Percentiles rank a stretch among this genome's conserved stretches.
Conservation (phyloP, 805 yeast species). For the Candida silvicultrix region DNA sequence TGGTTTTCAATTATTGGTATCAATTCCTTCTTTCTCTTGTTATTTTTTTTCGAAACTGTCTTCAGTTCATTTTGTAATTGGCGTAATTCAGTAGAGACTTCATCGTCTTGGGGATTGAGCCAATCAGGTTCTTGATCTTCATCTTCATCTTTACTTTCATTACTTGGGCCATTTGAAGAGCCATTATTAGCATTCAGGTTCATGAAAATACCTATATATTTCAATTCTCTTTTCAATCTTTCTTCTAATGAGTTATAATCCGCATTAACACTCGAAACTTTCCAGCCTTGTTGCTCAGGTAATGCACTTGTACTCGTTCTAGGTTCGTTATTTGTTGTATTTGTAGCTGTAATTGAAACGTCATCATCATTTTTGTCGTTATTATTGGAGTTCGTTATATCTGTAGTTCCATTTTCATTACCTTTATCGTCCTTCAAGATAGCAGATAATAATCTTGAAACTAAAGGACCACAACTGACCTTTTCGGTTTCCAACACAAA, state of each 20-base stretch:
- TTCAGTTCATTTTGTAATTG: constrained; percentile 61
- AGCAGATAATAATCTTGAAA: constrained; percentile 79
- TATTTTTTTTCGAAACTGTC: constrained; percentile 55
- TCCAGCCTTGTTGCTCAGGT: constrained; percentile 42
- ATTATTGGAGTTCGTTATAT: constrained; percentile 21
- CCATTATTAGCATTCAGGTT: constrained; percentile 27
- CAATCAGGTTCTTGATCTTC: constrained; percentile 41
- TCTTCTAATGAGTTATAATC: constrained; percentile 85
- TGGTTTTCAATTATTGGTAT: constrained; percentile 78
- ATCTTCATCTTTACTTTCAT: constrained; percentile 14
- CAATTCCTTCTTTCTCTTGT: constrained; percentile 56
- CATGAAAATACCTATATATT: constrained; percentile 85
- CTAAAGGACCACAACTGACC: constrained; percentile 86
- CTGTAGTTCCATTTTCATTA: constrained; percentile 8
- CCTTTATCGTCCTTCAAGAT: constrained; percentile 41
- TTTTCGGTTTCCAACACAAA: constrained; percentile 62
- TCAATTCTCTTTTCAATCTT: constrained; percentile 77
- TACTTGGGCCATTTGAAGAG: constrained; percentile 22
- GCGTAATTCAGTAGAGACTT: constrained; percentile 80
- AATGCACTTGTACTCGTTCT: constrained; percentile 21
- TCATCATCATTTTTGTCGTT: constrained; percentile 22
- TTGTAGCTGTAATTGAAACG: not conserved
- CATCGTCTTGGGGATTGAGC: constrained; percentile 88
- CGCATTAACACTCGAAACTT: constrained; percentile 36
- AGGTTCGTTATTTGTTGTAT: constrained; percentile 4